Evolutionary conservation across 1,284 basidiomycete genomes (phyloP), one percentile per base, ranked within the genome.

Genomic region (Ganoderma meredithae): DNA sequence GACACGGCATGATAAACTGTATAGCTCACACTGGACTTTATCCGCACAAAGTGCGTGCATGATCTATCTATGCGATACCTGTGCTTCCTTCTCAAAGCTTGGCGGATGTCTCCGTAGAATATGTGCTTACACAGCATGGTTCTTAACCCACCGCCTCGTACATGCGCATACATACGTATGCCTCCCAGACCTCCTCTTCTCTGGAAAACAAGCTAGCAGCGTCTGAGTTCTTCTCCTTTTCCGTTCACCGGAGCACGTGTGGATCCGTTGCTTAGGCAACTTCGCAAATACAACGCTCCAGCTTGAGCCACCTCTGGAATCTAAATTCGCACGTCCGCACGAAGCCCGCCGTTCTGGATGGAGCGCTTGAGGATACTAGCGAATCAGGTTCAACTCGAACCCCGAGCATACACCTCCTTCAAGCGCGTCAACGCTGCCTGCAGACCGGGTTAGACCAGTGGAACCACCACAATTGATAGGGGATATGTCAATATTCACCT

Each of bases 401-500:
- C 47, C 47, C 47, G 72, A 17, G 76, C 68, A 69, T 84, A 86
- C 13, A 72, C 73, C 33, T 81, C 79, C 69, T 79, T 83, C 59
- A 85, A 71, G 49, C 69, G 77, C 43, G 62, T 66, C 47, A 85
- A 71, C 19, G 84, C 82, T 55, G 67, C 66, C 84, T 85, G 58
- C 2, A 65, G 70, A 53, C 31, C 62, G 43, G 31, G 6, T 2
- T 10, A 39, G 36, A 39, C 39, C n/a, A 60, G 17, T 41, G n/a
- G 19, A 13, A 5, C 25, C 31, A 6, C 6, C 19, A 58, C 61
- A 43, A 15, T 13, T 62, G 17, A 73, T 60, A 31, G 59, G 31
- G 52, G 58, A 40, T 47, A 43, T 19, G 1, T 33, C 56, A 17
- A 41, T 22, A 71, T 83, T 47, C 71, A 90, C 91, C 82, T 92